Evolutionary conservation across 2,329 filamentous ascomycete species (phyloP), one percentile per base, ranked within the genome.

Genomic region (Alternaria rosae): DNA sequence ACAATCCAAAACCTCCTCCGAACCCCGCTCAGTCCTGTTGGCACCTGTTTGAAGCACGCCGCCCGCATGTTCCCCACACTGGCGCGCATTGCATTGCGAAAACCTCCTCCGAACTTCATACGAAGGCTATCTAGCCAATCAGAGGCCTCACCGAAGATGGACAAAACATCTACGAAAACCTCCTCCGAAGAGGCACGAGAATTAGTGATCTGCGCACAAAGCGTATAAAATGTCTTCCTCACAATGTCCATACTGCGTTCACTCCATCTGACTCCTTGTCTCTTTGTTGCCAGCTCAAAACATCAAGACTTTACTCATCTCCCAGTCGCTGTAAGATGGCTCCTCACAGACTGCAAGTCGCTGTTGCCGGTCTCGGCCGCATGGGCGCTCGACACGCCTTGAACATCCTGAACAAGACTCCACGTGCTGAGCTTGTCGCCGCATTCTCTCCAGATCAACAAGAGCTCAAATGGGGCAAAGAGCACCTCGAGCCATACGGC

Each of bases 351-450:
- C 66, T 75, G n/a, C 65, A 81, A 65, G 75, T 85, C 64, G 84
- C 78, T 55, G 82, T 82, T 53, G 82, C 82, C 41, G 84, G 84
- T 48, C 82, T 86, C 51, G 84, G 84, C 30, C 82, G 84, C 66
- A 86, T 86, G 82, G 84, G 84, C 50, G 80, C 82, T 61, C 80
- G 83, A n/a, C 84, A 86, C 74, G 84, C 82, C 54, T 72, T 82
- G 48, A 84, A 83, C 66, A 81, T 85, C 59, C 75, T 85, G 51
- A 73, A 83, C 58, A 77, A 78, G 26, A 81, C 81, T 7, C 82
- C 83, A 25, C 79, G 82, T 43, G 83, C 84, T 43, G 73, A 84
- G 52, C 79, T 87, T 28, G 81, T 85, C 26, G 84, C 83, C 57
- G 84, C 82, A 38, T 85, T 81, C 70, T 82, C 82, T 5, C 82